These are phyloP conservation scores for Fusarium mexicanum DNA, from an alignment of 2,329 filamentous ascomycete genomes.

Conservation along the genomic window DNA sequence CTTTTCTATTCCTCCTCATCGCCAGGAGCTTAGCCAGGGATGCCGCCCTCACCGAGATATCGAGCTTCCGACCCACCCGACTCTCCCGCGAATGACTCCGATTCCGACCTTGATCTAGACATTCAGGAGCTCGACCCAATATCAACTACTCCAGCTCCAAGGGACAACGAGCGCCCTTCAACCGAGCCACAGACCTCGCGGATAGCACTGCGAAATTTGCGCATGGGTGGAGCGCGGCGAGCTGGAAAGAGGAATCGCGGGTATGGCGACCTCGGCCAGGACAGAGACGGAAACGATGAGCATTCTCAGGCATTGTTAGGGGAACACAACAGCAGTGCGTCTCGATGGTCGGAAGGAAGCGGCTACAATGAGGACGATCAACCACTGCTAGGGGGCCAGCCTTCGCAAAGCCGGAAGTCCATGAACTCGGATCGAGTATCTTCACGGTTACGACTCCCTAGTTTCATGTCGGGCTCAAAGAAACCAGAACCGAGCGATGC, in stretches of 20 bases:
- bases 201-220: conserved; percentile 77
- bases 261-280: conserved; percentile 69
- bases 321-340: conserved; percentile 64
- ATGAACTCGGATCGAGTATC: conserved; percentile 45
- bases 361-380: conserved; percentile 73
- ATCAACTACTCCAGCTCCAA: conserved; percentile 50
- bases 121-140: conserved; percentile 81
- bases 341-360: conserved; percentile 69
- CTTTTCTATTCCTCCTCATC: conserved; percentile 21
- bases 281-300: conserved; percentile 67
- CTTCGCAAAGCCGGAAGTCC: conserved; percentile 42
- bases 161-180: conserved; percentile 42
- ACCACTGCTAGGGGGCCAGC: conserved; percentile 69
- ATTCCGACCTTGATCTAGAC: conserved; percentile 80
- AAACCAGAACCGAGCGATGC: conserved; percentile 51
- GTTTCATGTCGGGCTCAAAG: conserved; percentile 66
- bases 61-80: conserved; percentile 70
- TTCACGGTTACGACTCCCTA: conserved; percentile 71
- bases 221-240: conserved; percentile 71
- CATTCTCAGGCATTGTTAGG: conserved; percentile 75
- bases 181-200: conserved; percentile 59
- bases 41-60: conserved; percentile 65
- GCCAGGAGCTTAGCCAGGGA: conserved; percentile 53
- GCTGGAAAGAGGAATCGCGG: conserved; percentile 63
- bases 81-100: conserved; percentile 73